phyloP scores from a whole-genome alignment of 2,329 filamentous ascomycete genomes.

The Neurospora crassa region DNA sequence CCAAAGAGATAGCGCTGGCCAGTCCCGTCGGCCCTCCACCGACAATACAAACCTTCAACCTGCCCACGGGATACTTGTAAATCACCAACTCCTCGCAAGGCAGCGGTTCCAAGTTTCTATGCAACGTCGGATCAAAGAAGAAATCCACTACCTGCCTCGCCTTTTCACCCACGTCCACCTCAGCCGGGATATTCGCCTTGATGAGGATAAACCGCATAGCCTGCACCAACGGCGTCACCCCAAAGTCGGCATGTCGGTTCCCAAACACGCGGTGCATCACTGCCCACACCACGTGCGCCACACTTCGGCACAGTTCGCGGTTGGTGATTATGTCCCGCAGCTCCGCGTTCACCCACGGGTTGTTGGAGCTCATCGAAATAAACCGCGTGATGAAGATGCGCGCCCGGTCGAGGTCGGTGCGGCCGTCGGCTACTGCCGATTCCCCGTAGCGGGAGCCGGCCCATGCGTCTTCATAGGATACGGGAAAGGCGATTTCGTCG shows the following conservation, averaged over 20 bases:
- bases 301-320: slow-evolving; percentile 13
- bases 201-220: slow-evolving; percentile 26
- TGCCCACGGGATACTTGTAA: slow-evolving; percentile 21
- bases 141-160: slow-evolving; percentile 23
- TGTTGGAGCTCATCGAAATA: slow-evolving; percentile 20
- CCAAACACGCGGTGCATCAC: slow-evolving; percentile 21
- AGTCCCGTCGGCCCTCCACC: slow-evolving; percentile 26
- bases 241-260: slow-evolving; percentile 22
- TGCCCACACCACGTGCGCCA: slow-evolving; percentile 20
- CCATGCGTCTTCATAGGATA: slow-evolving; percentile 25
- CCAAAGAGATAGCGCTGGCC: slow-evolving; percentile 24
- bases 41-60: slow-evolving; percentile 23
- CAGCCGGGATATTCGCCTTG: slow-evolving; percentile 19
- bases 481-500: slow-evolving; percentile 22
- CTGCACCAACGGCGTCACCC: slow-evolving; percentile 23
- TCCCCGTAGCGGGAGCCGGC: slow-evolving; percentile 8
- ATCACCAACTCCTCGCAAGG: slow-evolving; percentile 16
- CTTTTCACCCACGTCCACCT: slow-evolving; percentile 12
- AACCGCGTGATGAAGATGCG: slow-evolving; percentile 24
- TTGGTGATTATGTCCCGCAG: slow-evolving; percentile 23
- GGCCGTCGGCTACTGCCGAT: background rate
- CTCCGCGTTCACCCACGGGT: slow-evolving; percentile 15
- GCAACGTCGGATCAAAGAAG: slow-evolving; percentile 26
- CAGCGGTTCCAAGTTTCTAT: slow-evolving; percentile 18
- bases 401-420: slow-evolving; percentile 22